Base-by-base conservation (phyloP, 331 rosid genomes). In the Prunus yedoensis region DNA sequence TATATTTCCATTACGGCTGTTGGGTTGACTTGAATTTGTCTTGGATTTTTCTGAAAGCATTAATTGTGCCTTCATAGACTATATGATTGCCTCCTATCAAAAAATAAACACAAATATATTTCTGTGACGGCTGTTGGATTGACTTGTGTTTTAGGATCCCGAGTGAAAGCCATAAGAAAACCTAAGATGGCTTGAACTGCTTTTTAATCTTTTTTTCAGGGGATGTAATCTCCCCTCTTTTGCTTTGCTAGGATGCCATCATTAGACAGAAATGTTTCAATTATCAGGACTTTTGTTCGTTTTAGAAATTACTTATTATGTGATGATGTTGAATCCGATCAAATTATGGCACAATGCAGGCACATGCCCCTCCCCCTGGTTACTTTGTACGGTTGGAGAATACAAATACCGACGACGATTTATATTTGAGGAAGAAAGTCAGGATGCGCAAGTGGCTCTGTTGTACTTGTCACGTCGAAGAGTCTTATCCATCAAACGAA, bases 381-480 rank as follows among this genome's bases (percentile, higher is more conserved):
- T 81, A 82, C 92, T 88, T 92, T 84, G 87, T 92, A 52, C 87
- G 85, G 50, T 74, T 82, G 75, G 91, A 80, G 14, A 79, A 83
- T 68, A 67, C 66, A 56, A 80, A 68, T 60, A 57, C 81, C 63
- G 76, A 83, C 41, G 90, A 89, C 87, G 79, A 87, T 84, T 52
- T 79, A 76, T 74, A 82, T 80, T 64, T 72, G 82, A 89, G 79
- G 77, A 94, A 89, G 91, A 89, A 83, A 84, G 76, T 73, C 64
- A 80, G 90, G 77, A 95, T 95, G 99, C 99, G 97, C 74, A 81
- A 87, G 89, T 95, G 97, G 99, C 90, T 95, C 77, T 95, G 99
- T 80, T 92, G 96, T 79, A 78, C 86, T 77, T 89, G 90, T 85
- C 94, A 88, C 21, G 88, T 62, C 20, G 99, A 95, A 53, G 99